These are phyloP conservation scores for Orbilia ellipsospora DNA, from an alignment of 2,329 filamentous ascomycete genomes.

Conservation along the genomic window DNA sequence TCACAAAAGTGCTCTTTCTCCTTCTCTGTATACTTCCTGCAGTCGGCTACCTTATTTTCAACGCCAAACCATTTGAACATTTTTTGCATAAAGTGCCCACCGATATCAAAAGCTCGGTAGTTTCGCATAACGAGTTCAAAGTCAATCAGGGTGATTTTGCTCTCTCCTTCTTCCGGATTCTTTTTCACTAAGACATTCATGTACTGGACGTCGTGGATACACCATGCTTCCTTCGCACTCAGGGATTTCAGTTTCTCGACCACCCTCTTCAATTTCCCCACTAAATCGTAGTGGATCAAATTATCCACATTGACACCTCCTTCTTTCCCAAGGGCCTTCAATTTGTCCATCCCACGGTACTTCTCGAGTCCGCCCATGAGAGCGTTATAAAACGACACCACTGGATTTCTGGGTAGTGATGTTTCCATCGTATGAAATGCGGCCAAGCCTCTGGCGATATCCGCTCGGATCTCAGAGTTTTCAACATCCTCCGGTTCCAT, in stretches of 20 bases:
- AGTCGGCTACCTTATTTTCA: constrained; percentile 56
- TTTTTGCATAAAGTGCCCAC: constrained; percentile 59
- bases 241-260: constrained; percentile 51
- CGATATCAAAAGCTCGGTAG: constrained; percentile 57
- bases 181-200: constrained; percentile 58
- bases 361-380: constrained; percentile 40
- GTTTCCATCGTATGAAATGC: constrained; percentile 53
- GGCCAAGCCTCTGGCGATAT: constrained; percentile 54
- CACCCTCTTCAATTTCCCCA: constrained; percentile 35
- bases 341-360: constrained; percentile 56
- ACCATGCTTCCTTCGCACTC: constrained; percentile 56
- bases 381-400: constrained; percentile 20
- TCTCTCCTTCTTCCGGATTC: constrained; percentile 51
- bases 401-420: constrained; percentile 19
- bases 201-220: constrained; percentile 58
- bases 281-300: constrained; percentile 57
- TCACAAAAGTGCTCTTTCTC: constrained; percentile 58
- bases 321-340: constrained; percentile 56
- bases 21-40: constrained; percentile 56
- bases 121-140: constrained; percentile 58
- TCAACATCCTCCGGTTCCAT: constrained; percentile 57
- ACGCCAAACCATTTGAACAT: constrained; percentile 59
- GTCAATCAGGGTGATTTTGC: constrained; percentile 56
- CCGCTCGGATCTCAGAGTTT: constrained; percentile 53
- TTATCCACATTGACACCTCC: constrained; percentile 56